Base-by-base conservation (phyloP, 345 rosid species). In the Rubroshorea leprosula region DNA sequence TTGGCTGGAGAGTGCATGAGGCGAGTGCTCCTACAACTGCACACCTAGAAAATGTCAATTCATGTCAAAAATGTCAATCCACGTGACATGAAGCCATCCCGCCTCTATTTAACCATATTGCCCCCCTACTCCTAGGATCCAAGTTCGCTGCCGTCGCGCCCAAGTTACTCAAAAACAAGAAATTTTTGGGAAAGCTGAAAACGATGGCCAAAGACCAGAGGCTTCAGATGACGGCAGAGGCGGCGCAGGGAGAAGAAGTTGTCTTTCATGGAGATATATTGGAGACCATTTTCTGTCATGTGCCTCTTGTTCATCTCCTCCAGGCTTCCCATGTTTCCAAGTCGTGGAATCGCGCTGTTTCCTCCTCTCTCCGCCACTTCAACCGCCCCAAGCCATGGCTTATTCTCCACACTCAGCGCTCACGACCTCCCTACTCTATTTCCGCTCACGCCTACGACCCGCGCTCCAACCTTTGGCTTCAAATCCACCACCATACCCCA, bases 361-460 rank as follows among this genome's bases (percentile, higher is more conserved):
- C 68, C 57, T 77, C 83, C 49, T 88, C 96, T 25, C 89, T 91
- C 52, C 79, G 67, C 61, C 72, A 68, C 48, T 14, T 55, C 69
- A 79, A 73, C 55, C 68, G 54, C 27, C 24, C 57, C 71, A 71
- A 72, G 19, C 92, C 98, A 0, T 88, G 98, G 98, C 77, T 91
- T 11, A 16, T 91, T 18, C 16, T 86, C 64, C 81, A 84, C 63
- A 16, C 49, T 0, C 96, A 87, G 69, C 53, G 44, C 63, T 71
- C 35, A 0, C 65, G 59, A 19, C 46, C 83, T 0, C 85, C 88
- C 5, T 61, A 70, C 75, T 25, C 60, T 22, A 48, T 51, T 17
- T 1, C 76, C 43, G 16, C 81, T 8, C 69, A 59, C 70, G 95
- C 87, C 3, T 91, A 73, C 72, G 98, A 91, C 62, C 95, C 98